Percentiles rank a stretch among this genome's conserved stretches.
phyloP scores from a whole-genome alignment of 2,329 filamentous ascomycete genomes.

The Penicillium capsulatum region DNA sequence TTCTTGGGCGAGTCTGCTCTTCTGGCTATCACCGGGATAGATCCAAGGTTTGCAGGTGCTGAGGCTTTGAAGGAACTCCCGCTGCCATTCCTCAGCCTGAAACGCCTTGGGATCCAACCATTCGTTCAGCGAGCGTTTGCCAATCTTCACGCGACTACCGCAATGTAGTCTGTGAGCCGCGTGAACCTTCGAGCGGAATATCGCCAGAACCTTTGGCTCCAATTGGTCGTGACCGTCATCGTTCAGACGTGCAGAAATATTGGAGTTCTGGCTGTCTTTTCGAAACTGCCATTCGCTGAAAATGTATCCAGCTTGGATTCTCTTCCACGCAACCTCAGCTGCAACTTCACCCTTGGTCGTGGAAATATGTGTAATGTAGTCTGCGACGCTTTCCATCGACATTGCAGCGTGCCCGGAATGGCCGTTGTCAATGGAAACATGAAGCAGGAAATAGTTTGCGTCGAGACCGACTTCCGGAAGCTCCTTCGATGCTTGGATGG shows the following conservation, averaged over 20 bases:
- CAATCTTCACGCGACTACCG: slow-evolving; percentile 39
- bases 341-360: slow-evolving; percentile 25
- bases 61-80: slow-evolving; percentile 37
- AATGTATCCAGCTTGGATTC: slow-evolving; percentile 43
- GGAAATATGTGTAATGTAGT: slow-evolving; percentile 37
- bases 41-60: slow-evolving; percentile 42
- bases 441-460: slow-evolving; percentile 49
- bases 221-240: slow-evolving; percentile 6
- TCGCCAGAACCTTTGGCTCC: slow-evolving; percentile 25
- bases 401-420: slow-evolving; percentile 50
- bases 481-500: slow-evolving; percentile 43
- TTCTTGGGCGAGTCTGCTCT: slow-evolving; percentile 43
- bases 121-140: slow-evolving; percentile 35
- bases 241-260: background rate
- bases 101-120: slow-evolving; percentile 42
- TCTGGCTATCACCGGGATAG: slow-evolving; percentile 35
- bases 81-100: slow-evolving; percentile 27
- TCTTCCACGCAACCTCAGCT: slow-evolving; percentile 38
- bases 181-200: slow-evolving; percentile 39
- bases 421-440: slow-evolving; percentile 50
- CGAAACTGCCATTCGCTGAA: no score
- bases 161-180: slow-evolving; percentile 42
- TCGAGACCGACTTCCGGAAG: slow-evolving; percentile 44
- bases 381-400: slow-evolving; percentile 35
- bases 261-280: background rate